Percentiles rank a stretch among this genome's conserved stretches.
Conservation (phyloP, 352 stramenopile species). For the Phytophthora litchii region DNA sequence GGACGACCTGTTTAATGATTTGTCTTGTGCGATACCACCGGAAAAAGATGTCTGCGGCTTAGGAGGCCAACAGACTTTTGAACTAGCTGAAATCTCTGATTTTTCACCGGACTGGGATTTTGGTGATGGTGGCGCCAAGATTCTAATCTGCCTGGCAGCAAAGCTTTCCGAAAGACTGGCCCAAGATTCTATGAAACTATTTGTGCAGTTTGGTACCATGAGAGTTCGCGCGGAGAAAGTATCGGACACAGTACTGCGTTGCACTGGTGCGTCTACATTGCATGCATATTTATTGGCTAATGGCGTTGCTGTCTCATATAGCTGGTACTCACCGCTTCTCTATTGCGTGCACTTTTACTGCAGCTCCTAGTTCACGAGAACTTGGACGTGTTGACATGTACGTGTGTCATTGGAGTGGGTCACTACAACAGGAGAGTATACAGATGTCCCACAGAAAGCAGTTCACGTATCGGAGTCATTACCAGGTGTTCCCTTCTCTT, state of each 20-base stretch:
- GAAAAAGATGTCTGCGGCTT: constrained; percentile 13
- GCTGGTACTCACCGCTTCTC: neutral
- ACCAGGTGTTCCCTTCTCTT: constrained; percentile 39
- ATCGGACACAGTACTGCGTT: constrained; percentile 76
- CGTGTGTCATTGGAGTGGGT: constrained; percentile 46
- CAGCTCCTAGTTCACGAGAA: constrained; percentile 51
- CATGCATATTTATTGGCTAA: neutral
- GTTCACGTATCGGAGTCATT: constrained; percentile 67
- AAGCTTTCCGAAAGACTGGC: constrained; percentile 36
- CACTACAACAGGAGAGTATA: constrained; percentile 33
- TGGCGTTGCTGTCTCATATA: neutral
- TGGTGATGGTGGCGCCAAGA: constrained; percentile 71
- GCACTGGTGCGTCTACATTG: constrained; percentile 55
- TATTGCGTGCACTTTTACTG: constrained; percentile 1
- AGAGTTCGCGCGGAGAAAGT: constrained; percentile 63
- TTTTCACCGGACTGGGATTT: constrained; percentile 90
- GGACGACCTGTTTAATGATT: constrained; percentile 43
- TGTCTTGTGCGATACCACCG: constrained; percentile 1
- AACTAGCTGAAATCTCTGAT: constrained; percentile 69
- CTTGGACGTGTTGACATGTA: constrained; percentile 66
- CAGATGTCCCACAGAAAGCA: constrained; percentile 52
- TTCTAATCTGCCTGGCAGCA: constrained; percentile 77
- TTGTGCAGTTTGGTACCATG: constrained; percentile 74
- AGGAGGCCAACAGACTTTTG: constrained; percentile 34
- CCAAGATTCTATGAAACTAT: constrained; percentile 45